Conservation (phyloP, 306 rosid genomes). For the Lathyrus sativus region DNA sequence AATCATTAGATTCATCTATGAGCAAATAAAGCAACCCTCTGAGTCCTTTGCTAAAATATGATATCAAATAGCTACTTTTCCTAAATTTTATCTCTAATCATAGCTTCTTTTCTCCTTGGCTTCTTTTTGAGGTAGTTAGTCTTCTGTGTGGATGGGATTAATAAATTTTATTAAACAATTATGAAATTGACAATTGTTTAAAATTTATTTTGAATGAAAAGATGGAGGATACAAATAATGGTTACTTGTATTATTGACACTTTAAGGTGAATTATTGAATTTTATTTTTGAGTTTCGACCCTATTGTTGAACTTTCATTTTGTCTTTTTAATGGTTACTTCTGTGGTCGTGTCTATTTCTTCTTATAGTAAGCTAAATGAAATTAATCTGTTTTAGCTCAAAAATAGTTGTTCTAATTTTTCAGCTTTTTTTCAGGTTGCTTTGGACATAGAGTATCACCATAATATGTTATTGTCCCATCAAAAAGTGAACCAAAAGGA, state of each 20-base stretch:
- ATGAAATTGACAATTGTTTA: background rate
- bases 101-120: background rate
- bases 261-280: background rate
- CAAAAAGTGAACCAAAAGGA: conserved; percentile 97
- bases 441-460: conserved; percentile 93
- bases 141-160: background rate
- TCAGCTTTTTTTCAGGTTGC: conserved; percentile 60
- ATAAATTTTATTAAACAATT: conserved; percentile 19
- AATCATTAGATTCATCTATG: conserved; percentile 57
- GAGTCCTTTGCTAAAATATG: conserved; percentile 50
- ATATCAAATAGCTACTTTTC: background rate
- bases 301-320: background rate
- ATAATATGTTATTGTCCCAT: conserved; percentile 79
- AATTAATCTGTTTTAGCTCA: background rate
- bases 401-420: conserved; percentile 10
- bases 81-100: background rate
- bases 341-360: background rate
- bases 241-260: background rate
- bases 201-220: background rate
- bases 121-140: background rate
- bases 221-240: background rate
- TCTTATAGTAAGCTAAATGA: background rate
- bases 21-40: conserved; percentile 84
- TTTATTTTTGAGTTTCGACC: conserved; percentile 13
- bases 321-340: background rate